phyloP scores from a whole-genome alignment of 176 grass and related monocot genomes.

The Hordeum vulgare region MorexV3_pseudomolecules_assembly NC_058522.1:20829241-20829740 shows the following conservation, averaged over 20 bases:
- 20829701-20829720: background rate
- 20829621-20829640: background rate
- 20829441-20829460: conserved; percentile 12
- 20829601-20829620: background rate
- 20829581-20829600: background rate
- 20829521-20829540: background rate
- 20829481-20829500: conserved; percentile 6
- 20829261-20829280: conserved; percentile 12
- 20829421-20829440: conserved; percentile 30
- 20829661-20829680: background rate
- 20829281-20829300: conserved; percentile 42
- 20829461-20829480: conserved; percentile 12
- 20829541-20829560: background rate
- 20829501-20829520: conserved; percentile 18
- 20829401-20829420: background rate
- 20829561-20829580: background rate
- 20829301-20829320: conserved; percentile 21
- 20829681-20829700: background rate
- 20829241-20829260: background rate
- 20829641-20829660: background rate
- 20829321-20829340: conserved; percentile 23
- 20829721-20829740: background rate
- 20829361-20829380: conserved; percentile 9
- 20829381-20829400: conserved; percentile 5
- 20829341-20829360: background rate